Base-by-base conservation (phyloP, 768 basidiomycete species). In the Lactarius sanguifluus region DNA sequence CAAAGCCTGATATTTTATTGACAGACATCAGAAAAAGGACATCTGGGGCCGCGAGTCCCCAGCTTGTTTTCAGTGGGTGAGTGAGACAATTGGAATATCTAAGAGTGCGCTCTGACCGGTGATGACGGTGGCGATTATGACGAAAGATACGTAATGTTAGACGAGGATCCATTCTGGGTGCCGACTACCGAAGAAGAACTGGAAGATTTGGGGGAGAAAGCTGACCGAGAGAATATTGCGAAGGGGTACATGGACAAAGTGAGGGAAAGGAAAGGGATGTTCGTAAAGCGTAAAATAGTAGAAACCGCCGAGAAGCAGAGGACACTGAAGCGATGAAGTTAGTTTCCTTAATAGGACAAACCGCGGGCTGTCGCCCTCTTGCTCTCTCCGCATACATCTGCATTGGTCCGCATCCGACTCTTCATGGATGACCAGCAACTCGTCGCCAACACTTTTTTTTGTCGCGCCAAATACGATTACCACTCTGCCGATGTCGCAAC, bases 241-340 rank as follows among this genome's bases (percentile, higher is more conserved):
- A 94, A 94, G 72, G 84, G 79, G 20, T 98, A 98, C 71, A 90
- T 97, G 87, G 95, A 98, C 70, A 81, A 77, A 0, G 96, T 98
- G 36, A 83, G 96, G 71, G 90, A 89, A 71, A 82, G 96, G 32
- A 98, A 98, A 73, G 97, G 97, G 5, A 84, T 98, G 86, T 96
- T 96, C 76, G 91, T 97, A 8, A 94, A 98, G 77, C 81, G 87
- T 70, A 98, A 98, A 79, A 89, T 97, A 36, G 94, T 99, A 1
- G 91, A 96, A 73, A 89, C 88, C 74, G 96, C 97, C 3, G 97
- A 98, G 80, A 98, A 98, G 80, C 97, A 98, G 78, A 83, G 96
- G 75, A 98, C 97, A 30, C 72, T 86, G 72, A 88, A 88, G 72
- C 76, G 79, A 63, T 80, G 69, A 76, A 16, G 40, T 38, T 38